Percentiles rank a stretch among this genome's conserved stretches.
These are phyloP conservation scores for Collybia sordida DNA, from an alignment of 768 basidiomycete species.

Conservation along the genomic window DNA sequence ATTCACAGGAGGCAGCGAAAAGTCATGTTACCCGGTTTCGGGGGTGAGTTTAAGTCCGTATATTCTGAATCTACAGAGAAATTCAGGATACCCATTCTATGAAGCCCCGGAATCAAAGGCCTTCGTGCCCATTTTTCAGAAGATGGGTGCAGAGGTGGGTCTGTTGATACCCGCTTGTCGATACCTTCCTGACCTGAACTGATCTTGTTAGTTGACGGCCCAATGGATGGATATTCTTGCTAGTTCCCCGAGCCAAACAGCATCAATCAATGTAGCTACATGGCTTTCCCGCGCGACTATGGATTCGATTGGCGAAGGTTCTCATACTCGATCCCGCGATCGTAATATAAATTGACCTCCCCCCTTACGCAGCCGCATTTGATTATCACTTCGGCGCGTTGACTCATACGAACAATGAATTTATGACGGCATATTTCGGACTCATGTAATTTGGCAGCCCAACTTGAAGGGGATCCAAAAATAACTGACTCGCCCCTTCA, in stretches of 20 bases:
- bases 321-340: neutral
- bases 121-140: slow-evolving; percentile 48
- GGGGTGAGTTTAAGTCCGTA: slow-evolving; percentile 27
- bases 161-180: slow-evolving; percentile 18
- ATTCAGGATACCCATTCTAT: neutral
- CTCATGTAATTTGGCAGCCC: slow-evolving; percentile 34
- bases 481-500: slow-evolving; percentile 15
- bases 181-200: neutral
- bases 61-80: neutral
- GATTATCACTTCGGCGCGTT: slow-evolving; percentile 58
- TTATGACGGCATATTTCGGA: slow-evolving; percentile 54
- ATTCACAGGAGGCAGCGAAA: slow-evolving; percentile 54
- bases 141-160: slow-evolving; percentile 39
- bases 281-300: slow-evolving; percentile 52
- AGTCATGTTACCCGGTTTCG: slow-evolving; percentile 56
- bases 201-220: slow-evolving; percentile 36
- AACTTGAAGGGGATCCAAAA: neutral
- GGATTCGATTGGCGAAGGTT: slow-evolving; percentile 53
- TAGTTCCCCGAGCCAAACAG: slow-evolving; percentile 36
- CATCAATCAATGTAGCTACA: slow-evolving; percentile 46
- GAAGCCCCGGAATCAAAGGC: slow-evolving; percentile 46
- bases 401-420: slow-evolving; percentile 47
- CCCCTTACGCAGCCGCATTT: slow-evolving; percentile 38
- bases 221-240: slow-evolving; percentile 54
- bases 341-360: neutral